These are phyloP conservation scores for Chaetomidium leptoderma DNA, from an alignment of 495 filamentous ascomycete genomes.

Conservation along the genomic window DNA sequence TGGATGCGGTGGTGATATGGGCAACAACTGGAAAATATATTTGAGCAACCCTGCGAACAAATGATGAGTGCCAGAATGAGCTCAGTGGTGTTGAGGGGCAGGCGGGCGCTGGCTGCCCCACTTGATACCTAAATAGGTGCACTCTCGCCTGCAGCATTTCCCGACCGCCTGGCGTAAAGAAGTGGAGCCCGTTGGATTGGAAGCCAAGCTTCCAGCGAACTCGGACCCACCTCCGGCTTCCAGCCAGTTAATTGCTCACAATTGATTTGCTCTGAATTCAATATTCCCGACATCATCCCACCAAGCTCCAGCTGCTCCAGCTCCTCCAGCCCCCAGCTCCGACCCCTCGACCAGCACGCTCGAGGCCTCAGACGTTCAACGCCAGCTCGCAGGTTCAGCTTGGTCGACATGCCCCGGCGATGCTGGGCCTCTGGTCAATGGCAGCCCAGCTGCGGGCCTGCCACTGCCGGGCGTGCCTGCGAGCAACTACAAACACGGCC, in stretches of 20 bases:
- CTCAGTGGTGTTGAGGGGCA: conserved; percentile 7
- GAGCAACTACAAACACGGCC: conserved; percentile 44
- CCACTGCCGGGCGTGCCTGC: conserved; percentile 60
- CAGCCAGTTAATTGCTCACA: conserved; percentile 16
- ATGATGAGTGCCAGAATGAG: too few species aligned
- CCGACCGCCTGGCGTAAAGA: too few species aligned
- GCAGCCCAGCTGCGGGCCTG: conserved; percentile 60
- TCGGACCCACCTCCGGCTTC: background rate
- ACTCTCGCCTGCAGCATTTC: too few species aligned
- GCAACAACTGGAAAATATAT: background rate
- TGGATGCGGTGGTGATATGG: background rate
- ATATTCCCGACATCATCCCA: conserved; percentile 6
- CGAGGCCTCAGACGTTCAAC: background rate
- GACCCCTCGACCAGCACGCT: conserved; percentile 6
- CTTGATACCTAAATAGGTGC: too few species aligned
- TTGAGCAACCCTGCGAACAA: too few species aligned
- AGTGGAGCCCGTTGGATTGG: too few species aligned
- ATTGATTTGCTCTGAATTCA: background rate
- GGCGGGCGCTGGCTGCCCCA: background rate
- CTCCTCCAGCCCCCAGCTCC: background rate
- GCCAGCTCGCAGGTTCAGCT: conserved; percentile 14
- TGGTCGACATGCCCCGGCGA: conserved; percentile 43
- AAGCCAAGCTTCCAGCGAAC: background rate
- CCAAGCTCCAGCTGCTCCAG: background rate
- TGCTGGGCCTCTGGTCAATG: conserved; percentile 71